These are phyloP conservation scores for Ganoderma lingzhi DNA, from an alignment of 1,284 basidiomycete genomes.

Conservation along the genomic window DNA sequence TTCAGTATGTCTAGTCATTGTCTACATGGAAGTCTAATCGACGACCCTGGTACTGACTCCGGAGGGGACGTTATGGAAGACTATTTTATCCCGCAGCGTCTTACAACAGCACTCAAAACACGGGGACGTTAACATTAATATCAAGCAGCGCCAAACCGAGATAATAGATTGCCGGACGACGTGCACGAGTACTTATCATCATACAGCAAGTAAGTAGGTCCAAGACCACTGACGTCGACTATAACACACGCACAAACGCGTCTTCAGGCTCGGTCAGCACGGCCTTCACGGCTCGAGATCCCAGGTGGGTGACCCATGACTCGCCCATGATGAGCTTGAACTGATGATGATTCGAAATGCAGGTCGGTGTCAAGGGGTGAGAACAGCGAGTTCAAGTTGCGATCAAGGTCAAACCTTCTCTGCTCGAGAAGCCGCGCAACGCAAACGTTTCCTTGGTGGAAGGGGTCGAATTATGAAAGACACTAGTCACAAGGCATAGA, in stretches of 20 bases:
- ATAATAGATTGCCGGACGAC: not conserved
- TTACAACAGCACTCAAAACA: not conserved
- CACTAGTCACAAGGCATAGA: not conserved
- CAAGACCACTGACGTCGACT: not conserved
- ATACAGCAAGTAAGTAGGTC: not conserved
- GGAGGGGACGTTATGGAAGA: not conserved
- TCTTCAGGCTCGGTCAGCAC: not conserved
- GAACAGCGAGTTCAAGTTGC: conserved; percentile 6
- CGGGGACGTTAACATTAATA: not conserved
- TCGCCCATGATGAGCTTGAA: not conserved
- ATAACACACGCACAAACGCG: not conserved
- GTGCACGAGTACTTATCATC: not conserved
- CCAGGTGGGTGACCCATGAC: not conserved
- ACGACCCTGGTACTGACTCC: not conserved
- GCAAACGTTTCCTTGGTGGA: too few relatives aligned
- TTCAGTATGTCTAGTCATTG: not conserved
- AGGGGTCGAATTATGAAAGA: not conserved
- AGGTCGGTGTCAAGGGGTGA: not conserved
- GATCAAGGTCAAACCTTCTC: conserved; percentile 7
- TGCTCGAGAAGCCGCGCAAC: not conserved
- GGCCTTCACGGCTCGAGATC: not conserved
- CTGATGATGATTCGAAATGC: not conserved
- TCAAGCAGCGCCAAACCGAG: not conserved
- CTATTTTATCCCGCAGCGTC: not conserved
- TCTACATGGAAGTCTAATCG: not conserved